Evolutionary conservation across 31 red algal species (phyloP), one percentile per base, ranked within the genome.

Genomic region (Endocladia muricata): DNA sequence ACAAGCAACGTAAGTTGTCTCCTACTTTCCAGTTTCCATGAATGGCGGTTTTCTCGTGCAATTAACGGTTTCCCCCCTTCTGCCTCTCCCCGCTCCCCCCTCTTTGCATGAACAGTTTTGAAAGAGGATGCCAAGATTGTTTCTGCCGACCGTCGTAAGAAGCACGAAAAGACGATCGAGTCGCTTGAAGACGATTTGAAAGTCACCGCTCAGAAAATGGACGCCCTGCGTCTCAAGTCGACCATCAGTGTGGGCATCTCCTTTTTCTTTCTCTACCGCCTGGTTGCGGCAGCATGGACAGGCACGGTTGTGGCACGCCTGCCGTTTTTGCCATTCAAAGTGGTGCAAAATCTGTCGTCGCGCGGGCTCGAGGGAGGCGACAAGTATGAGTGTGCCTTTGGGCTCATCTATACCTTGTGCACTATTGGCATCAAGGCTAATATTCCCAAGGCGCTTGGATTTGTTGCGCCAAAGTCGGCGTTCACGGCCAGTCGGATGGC

Each of bases 361-460:
- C 88, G 94, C 8, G 90, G 90, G 1, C 76, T 97, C 17, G 70
- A 65, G 21, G 82, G 78, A 3, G 54, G 61, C 32, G 79, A 92
- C 74, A 60, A 67, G 34, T 78, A 74, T 43, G 69, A 83, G 22
- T 84, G 79, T 44, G 73, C 82, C 4, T 97, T 97, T 69, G 94
- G 80, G 3, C 78, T 89, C 26, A 74, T 97, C n/a, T 97, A 97
- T 69, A 84, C 94, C 3, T 66, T 97, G 41, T 76, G 73, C 37
- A 89, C 94, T 6, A 97, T 92, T 59, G 88, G 85, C 31, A 61
- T 97, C 60, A 97, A 97, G 68, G 82, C 79, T n/a, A 91, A 89
- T 62, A 73, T 97, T 19, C 84, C 82, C 26, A 91, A 87, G 55
- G 51, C 72, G 25, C 73, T 97, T 26, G 94, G 94, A 55, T 83